Evolutionary conservation across 2,329 filamentous ascomycete genomes (phyloP).

Genomic region (Verticillium isaacii): DNA sequence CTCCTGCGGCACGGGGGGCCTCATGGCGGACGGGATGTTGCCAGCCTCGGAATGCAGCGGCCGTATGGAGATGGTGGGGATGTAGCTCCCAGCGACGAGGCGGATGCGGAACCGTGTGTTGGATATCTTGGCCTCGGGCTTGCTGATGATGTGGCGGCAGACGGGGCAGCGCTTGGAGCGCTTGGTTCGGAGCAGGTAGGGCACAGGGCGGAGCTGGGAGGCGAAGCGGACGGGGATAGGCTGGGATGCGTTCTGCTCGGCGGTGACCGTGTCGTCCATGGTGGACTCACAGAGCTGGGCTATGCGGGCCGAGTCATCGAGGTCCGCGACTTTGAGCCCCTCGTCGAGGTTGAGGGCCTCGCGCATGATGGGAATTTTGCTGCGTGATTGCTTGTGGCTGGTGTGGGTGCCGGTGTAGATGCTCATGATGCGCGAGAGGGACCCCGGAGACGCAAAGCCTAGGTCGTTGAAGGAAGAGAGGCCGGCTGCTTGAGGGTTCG

Average conservation of each 20-base stretch:
- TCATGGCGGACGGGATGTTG: constrained; percentile 11
- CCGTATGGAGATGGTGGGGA: constrained; percentile 74
- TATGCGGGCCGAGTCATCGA: constrained; percentile 60
- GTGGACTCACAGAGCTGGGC: constrained; percentile 53
- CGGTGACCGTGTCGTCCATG: constrained; percentile 57
- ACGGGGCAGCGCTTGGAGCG: constrained; percentile 88
- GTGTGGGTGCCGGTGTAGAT: constrained; percentile 69
- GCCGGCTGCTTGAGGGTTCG: constrained; percentile 43
- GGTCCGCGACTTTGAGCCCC: constrained; percentile 60
- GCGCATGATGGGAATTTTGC: constrained; percentile 61
- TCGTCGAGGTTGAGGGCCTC: constrained; percentile 70
- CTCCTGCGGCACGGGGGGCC: constrained; percentile 27
- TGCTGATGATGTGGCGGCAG: constrained; percentile 92
- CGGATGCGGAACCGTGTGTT: constrained; percentile 91
- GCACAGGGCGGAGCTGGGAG: constrained; percentile 73
- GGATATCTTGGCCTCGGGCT: constrained; percentile 85
- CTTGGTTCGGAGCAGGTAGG: constrained; percentile 82
- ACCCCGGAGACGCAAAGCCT: constrained; percentile 71
- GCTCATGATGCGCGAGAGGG: constrained; percentile 84
- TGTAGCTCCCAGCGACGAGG: constrained; percentile 80
- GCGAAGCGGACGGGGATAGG: constrained; percentile 58
- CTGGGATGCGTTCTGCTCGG: constrained; percentile 43
- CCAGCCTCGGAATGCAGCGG: constrained; percentile 43
- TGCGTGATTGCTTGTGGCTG: constrained; percentile 63
- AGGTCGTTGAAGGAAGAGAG: constrained; percentile 41